phyloP scores from a whole-genome alignment of 2,329 filamentous ascomycete species.

The Plenodomus biglobosus region DNA sequence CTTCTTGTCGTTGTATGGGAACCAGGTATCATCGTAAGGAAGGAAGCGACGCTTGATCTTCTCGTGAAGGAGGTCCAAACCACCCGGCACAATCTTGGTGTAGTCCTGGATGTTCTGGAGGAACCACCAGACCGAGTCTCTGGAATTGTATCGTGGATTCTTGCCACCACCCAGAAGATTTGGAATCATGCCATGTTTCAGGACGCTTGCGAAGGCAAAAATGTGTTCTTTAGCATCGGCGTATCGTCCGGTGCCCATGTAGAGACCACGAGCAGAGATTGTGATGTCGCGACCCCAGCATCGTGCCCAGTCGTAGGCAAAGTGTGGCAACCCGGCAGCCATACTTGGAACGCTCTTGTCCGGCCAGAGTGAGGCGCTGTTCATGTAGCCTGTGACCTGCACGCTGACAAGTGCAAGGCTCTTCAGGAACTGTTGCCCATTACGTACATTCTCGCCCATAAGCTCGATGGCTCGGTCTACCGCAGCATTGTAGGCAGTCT shows the following conservation, averaged over 20 bases:
- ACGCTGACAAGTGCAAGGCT: slow-evolving; percentile 87
- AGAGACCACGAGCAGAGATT: slow-evolving; percentile 90
- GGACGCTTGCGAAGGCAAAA: slow-evolving; percentile 86
- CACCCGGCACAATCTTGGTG: slow-evolving; percentile 75
- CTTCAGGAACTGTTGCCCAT: slow-evolving; percentile 86
- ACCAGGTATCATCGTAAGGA: slow-evolving; percentile 96
- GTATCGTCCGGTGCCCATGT: slow-evolving; percentile 84
- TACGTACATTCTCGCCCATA: slow-evolving; percentile 73
- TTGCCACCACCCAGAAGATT: slow-evolving; percentile 87
- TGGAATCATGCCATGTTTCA: slow-evolving; percentile 98
- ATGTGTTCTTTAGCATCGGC: slow-evolving; percentile 92
- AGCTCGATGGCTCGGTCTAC: slow-evolving; percentile 76
- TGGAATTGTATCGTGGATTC: slow-evolving; percentile 87
- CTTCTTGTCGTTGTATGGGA: slow-evolving; percentile 74
- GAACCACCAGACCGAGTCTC: slow-evolving; percentile 98
- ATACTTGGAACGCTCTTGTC: slow-evolving; percentile 80
- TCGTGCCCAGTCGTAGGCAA: slow-evolving; percentile 88
- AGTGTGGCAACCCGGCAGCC: slow-evolving; percentile 91
- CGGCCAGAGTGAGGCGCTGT: slow-evolving; percentile 88
- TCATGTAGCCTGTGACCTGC: slow-evolving; percentile 85
- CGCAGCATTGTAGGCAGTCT: slow-evolving; percentile 83
- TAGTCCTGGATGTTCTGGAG: slow-evolving; percentile 96
- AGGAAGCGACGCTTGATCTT: slow-evolving; percentile 82
- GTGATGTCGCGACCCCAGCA: slow-evolving; percentile 98
- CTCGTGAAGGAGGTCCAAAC: slow-evolving; percentile 70